Base-by-base conservation (phyloP, 2,329 filamentous ascomycete genomes). In the Pyrenophora tritici-repentis region DNA sequence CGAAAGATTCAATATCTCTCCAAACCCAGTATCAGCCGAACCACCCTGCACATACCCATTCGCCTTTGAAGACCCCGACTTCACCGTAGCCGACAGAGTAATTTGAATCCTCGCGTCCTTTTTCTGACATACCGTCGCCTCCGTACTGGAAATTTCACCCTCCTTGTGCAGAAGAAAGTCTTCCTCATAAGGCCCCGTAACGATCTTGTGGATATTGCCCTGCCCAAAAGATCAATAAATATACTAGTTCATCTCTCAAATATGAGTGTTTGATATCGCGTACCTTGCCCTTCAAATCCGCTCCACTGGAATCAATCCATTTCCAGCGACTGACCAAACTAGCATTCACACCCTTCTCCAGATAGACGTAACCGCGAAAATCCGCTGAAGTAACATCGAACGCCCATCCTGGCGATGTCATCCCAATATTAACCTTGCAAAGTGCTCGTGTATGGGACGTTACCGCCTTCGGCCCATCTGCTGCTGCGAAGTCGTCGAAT, bases 291-390 rank as follows among this genome's bases (percentile, higher is more conserved):
- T 60, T 56, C 40, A 66, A 34, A 51, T 67, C 66, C 2, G 44
- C 29, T 1, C 60, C 62, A 32, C 47, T 60, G 5, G 18, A 54
- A 51, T 66, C 60, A 18, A 65, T 58, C 63, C 64, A 68, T 41
- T 68, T 67, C 66, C 66, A 68, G 14, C 64, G 36, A 44, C 58
- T 65, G 9, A 66, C 63, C 18, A 68, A 47, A 41, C 63, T 67
- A 31, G 54, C 54, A 8, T 34, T 14, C n/a, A 56, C 54, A 0
- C 50, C 62, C 36, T 56, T 54, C 13, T 52, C 56, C 4, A 67
- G 17, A 14, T 58, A 59, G 14, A 67, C 55, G 40, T 63, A 66
- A 3, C 62, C 59, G 14, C 62, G 41, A 18, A 67, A 67, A 40
- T 67, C 65, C 13, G 65, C 59, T 5, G 54, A 55, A 5, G 37